Evolutionary conservation across 1,284 basidiomycete species (phyloP), one percentile per base, ranked within the genome.

Genomic region (Microbotryum intermedium): DNA sequence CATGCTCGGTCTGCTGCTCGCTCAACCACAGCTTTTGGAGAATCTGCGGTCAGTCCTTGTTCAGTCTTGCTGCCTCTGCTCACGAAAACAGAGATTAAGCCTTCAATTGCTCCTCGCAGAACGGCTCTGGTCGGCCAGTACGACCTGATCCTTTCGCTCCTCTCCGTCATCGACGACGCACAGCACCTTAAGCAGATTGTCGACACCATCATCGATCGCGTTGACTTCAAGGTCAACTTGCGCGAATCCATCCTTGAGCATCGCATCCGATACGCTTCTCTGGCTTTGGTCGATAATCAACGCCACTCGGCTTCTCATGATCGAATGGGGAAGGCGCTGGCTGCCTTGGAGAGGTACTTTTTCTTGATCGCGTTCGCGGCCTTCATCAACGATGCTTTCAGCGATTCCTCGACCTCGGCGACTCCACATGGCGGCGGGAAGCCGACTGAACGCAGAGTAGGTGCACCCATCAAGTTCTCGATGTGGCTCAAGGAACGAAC

Each of bases 301-400:
- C 73, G 79, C 13, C 71, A 74, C n/a, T 39, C 34, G 13, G 34
- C 34, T 39, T 13, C 34, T 4, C 34, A 39, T 16, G 34, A 39
- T 11, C 34, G 34, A 39, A 39, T 39, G 34, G 16, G 34, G 13
- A 74, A 74, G 57, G 79, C 78, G 2, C 64, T 78, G 9, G 72
- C 77, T 48, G 75, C 79, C 6, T 75, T 82, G 26, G 81, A 82
- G 66, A 79, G 79, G 65, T 82, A 82, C 73, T 97, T 95, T 77
- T 97, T 97, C 77, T 83, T 94, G 64, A 88, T 98, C 61, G 88
- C 89, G 0, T 98, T 97, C 72, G 87, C 92, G 2, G 89, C 85
- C 63, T 99, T 90, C 70, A 85, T 95, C 9, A 88, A 92, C 56
- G 80, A 81, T 20, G 77, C 83, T 39, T 81, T 83, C 13, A 79